These are phyloP conservation scores for Decorospora gaudefroyi DNA, from an alignment of 2,329 filamentous ascomycete species.

Conservation along the genomic window DNA sequence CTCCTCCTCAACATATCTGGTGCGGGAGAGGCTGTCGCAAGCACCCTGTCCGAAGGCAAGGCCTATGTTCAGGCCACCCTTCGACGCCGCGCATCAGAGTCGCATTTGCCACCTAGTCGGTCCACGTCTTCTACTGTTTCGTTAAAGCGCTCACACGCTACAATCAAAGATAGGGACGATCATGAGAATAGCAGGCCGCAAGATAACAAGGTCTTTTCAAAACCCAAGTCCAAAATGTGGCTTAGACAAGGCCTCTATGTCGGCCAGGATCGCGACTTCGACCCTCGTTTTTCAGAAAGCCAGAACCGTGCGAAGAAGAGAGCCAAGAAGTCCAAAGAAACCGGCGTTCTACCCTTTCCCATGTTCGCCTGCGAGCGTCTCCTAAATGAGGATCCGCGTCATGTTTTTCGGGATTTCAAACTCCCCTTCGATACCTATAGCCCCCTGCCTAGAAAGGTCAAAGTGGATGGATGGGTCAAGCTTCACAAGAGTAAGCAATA, in stretches of 20 bases:
- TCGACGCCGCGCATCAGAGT: slow-evolving; percentile 35
- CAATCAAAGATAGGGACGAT: slow-evolving; percentile 24
- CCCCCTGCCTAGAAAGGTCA: slow-evolving; percentile 82
- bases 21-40: slow-evolving; percentile 33
- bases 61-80: slow-evolving; percentile 38
- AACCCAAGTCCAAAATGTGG: slow-evolving; percentile 70
- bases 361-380: slow-evolving; percentile 76
- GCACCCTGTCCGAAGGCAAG: slow-evolving; percentile 47
- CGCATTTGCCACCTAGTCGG: slow-evolving; percentile 25
- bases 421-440: slow-evolving; percentile 89
- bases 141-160: slow-evolving; percentile 32
- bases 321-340: slow-evolving; percentile 50
- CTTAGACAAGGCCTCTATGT: slow-evolving; percentile 82
- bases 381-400: slow-evolving; percentile 61
- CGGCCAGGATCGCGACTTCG: slow-evolving; percentile 65
- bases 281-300: slow-evolving; percentile 54
- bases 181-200: slow-evolving; percentile 17
- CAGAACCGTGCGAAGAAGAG: slow-evolving; percentile 48
- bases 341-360: slow-evolving; percentile 69
- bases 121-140: slow-evolving; percentile 18
- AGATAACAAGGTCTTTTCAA: slow-evolving; percentile 28
- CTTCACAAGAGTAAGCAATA: slow-evolving; percentile 78
- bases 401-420: slow-evolving; percentile 72
- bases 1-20: slow-evolving; percentile 39
- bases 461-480: slow-evolving; percentile 90